phyloP scores from a whole-genome alignment of 1,139 yeast species.

The Petasospora fabianii region DNA sequence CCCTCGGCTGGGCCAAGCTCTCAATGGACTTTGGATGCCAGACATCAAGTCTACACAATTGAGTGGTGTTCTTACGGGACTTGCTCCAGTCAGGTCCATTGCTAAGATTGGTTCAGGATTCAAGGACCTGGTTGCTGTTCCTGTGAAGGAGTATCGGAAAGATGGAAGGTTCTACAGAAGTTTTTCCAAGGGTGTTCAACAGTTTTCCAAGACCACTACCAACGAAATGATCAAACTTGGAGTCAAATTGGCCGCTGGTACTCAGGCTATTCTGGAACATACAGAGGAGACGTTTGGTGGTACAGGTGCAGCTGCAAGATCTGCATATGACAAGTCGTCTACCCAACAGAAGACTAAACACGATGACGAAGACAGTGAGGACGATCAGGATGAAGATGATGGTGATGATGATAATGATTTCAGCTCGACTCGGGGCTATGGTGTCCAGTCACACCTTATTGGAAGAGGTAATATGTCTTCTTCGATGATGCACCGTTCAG shows the following conservation, averaged over 20 bases:
- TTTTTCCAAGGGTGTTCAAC: conserved; percentile 69
- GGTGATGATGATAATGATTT: conserved; percentile 32
- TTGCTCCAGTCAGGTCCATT: conserved; percentile 76
- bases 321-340: conserved; percentile 3
- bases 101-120: conserved; percentile 79
- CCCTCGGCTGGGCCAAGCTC: conserved; percentile 48
- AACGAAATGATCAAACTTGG: conserved; percentile 80
- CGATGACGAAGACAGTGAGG: conserved; percentile 7
- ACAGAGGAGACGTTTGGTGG: conserved; percentile 79
- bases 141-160: conserved; percentile 67
- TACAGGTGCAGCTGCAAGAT: conserved; percentile 38
- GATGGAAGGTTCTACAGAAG: conserved; percentile 71
- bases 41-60: conserved; percentile 78
- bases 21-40: conserved; percentile 79
- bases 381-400: conserved; percentile 25
- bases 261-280: conserved; percentile 75
- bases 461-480: conserved; percentile 24
- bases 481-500: conserved; percentile 23
- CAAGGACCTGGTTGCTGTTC: conserved; percentile 67
- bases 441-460: conserved; percentile 26
- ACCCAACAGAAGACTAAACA: not conserved
- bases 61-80: conserved; percentile 74
- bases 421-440: conserved; percentile 30
- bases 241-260: conserved; percentile 83
- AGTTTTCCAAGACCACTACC: conserved; percentile 79